Conservation (phyloP, 23 red algal genomes). For the Agarophyton chilense region DNA sequence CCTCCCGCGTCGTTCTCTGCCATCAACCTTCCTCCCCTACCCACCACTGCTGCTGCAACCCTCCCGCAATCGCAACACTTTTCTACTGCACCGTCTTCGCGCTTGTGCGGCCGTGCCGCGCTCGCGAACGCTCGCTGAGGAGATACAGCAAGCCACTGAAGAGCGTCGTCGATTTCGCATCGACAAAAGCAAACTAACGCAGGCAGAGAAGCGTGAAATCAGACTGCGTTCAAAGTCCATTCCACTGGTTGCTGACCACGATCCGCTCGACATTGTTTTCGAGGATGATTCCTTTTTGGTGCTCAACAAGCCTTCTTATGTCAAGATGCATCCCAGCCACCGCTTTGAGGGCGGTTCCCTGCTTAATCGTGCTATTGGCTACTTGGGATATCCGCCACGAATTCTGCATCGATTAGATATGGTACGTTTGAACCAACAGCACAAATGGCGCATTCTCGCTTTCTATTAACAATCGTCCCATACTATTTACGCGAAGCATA, state of each 20-base stretch:
- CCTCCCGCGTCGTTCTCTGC: too few species aligned
- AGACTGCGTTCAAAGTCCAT: constrained; percentile 68
- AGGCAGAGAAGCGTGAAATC: constrained; percentile 43
- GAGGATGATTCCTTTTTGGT: constrained; percentile 74
- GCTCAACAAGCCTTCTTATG: constrained; percentile 67
- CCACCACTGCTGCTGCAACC: not conserved
- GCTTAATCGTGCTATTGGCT: constrained; percentile 65
- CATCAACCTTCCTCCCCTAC: too few species aligned
- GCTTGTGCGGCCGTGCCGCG: not conserved
- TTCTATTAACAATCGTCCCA: not conserved
- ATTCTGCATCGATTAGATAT: constrained; percentile 67
- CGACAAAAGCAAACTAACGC: constrained; percentile 50
- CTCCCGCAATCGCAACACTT: not conserved
- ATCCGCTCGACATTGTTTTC: constrained; percentile 72
- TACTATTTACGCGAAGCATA: constrained; percentile 21
- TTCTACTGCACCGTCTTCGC: too few species aligned
- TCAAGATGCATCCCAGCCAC: constrained; percentile 85
- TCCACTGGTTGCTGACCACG: constrained; percentile 70
- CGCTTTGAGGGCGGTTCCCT: constrained; percentile 72
- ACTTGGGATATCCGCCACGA: constrained; percentile 40
- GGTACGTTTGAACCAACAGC: constrained; percentile 20
- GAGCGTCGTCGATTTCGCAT: constrained; percentile 46
- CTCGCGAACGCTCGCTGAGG: not conserved
- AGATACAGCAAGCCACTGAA: constrained; percentile 27
- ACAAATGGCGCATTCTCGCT: not conserved